phyloP scores from a whole-genome alignment of 257 asterid species.

The Ehretia macrophylla region DNA sequence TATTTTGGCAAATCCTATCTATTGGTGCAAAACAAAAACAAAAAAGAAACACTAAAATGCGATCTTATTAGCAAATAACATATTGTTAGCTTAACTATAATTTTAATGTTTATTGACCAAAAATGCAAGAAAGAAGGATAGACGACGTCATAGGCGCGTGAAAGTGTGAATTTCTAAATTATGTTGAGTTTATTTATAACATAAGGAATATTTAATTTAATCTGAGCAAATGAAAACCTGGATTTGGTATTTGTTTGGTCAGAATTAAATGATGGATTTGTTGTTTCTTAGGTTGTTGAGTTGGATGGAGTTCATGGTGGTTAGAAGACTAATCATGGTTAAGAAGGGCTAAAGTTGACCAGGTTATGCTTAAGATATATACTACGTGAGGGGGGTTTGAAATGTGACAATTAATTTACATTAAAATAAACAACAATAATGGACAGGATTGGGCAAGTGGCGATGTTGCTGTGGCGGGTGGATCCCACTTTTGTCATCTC shows the following conservation, averaged over 20 bases:
- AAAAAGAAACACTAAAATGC: no score
- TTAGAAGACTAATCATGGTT: not conserved
- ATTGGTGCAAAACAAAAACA: no score
- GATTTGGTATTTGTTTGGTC: not conserved
- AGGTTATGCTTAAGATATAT: not conserved
- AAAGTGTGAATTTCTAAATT: no score
- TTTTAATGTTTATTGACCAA: no score
- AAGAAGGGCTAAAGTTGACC: not conserved
- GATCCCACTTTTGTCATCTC: constrained; percentile 14
- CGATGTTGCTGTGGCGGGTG: constrained; percentile 3
- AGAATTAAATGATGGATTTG: not conserved
- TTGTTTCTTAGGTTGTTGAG: not conserved
- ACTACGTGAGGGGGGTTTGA: not conserved
- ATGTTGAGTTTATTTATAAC: no score
- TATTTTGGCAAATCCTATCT: no score
- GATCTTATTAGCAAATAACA: no score
- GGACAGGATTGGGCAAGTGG: constrained; percentile 13
- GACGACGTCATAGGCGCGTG: no score
- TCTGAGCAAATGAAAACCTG: not conserved
- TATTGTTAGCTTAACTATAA: no score
- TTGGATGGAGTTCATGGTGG: not conserved
- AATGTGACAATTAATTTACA: not conserved
- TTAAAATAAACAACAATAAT: constrained; percentile 3
- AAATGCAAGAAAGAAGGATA: no score
- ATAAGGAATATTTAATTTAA: no score